Percentiles rank a stretch among this genome's conserved stretches.
Evolutionary conservation across 2,329 filamentous ascomycete genomes (phyloP).

Genomic region (Nakataea oryzae): DNA sequence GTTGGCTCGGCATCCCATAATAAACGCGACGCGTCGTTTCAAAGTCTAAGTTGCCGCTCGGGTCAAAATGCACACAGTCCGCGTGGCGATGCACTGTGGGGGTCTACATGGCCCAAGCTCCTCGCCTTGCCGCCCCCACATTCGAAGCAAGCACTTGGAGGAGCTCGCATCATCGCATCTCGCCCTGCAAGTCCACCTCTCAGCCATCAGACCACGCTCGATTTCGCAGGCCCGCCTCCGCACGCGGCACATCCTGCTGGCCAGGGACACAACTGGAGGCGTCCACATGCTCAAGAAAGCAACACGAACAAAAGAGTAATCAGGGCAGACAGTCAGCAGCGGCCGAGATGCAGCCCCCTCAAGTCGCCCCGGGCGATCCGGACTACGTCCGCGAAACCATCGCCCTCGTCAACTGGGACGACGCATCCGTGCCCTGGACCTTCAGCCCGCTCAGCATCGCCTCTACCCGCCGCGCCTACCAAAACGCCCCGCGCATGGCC

Average conservation of each 20-base stretch:
- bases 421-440: background rate
- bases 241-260: background rate
- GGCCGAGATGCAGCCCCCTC: background rate
- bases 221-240: background rate
- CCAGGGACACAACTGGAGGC: background rate
- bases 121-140: background rate
- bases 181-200: no score
- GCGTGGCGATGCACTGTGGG: background rate
- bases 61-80: background rate
- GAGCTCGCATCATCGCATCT: background rate
- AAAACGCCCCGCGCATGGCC: slow-evolving; percentile 7
- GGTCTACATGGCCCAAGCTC: background rate
- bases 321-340: background rate
- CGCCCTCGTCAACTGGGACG: slow-evolving; percentile 1
- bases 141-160: background rate
- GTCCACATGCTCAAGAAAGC: no score
- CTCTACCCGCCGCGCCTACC: slow-evolving; percentile 5
- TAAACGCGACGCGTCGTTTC: background rate
- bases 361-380: background rate
- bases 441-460: background rate
- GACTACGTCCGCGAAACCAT: background rate
- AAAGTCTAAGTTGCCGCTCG: background rate
- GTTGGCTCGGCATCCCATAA: background rate
- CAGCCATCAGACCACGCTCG: no score
- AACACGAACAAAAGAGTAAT: background rate